These are phyloP conservation scores for Malassezia furfur DNA, from an alignment of 1,284 basidiomycete genomes.

Conservation along the genomic window DNA sequence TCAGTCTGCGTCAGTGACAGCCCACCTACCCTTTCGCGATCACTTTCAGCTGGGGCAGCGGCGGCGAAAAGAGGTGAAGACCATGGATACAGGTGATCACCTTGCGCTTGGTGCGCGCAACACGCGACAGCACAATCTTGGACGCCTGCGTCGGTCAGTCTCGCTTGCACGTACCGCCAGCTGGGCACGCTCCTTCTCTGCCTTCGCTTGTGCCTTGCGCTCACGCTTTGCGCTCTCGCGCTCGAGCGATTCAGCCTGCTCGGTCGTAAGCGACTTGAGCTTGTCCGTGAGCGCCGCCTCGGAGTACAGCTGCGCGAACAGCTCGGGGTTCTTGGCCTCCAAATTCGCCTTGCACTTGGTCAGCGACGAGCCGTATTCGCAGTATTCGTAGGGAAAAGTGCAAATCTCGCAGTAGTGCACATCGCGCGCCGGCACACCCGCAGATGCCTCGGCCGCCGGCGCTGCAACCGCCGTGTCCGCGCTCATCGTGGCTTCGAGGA, in stretches of 20 bases:
- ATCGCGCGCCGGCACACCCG: conserved; percentile 19
- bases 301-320: conserved; percentile 33
- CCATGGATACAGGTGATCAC: conserved; percentile 41
- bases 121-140: conserved; percentile 37
- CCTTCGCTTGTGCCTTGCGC: conserved; percentile 43
- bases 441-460: background rate
- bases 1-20: conserved; percentile 22
- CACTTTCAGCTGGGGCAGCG: conserved; percentile 41
- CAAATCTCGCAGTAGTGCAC: conserved; percentile 39
- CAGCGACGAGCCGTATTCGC: conserved; percentile 38
- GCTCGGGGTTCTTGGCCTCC: conserved; percentile 25
- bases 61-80: conserved; percentile 42
- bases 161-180: conserved; percentile 18
- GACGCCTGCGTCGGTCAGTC: conserved; percentile 19
- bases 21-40: conserved; percentile 40
- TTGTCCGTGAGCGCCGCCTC: conserved; percentile 39
- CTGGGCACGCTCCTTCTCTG: conserved; percentile 35
- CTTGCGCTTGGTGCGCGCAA: conserved; percentile 44
- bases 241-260: conserved; percentile 43
- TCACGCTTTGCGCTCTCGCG: conserved; percentile 44
- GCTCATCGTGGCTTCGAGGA: conserved; percentile 7
- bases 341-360: conserved; percentile 42
- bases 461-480: background rate
- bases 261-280: conserved; percentile 36
- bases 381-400: conserved; percentile 46